Conservation (phyloP, 2,329 filamentous ascomycete genomes). For the Seiridium cupressi region DNA sequence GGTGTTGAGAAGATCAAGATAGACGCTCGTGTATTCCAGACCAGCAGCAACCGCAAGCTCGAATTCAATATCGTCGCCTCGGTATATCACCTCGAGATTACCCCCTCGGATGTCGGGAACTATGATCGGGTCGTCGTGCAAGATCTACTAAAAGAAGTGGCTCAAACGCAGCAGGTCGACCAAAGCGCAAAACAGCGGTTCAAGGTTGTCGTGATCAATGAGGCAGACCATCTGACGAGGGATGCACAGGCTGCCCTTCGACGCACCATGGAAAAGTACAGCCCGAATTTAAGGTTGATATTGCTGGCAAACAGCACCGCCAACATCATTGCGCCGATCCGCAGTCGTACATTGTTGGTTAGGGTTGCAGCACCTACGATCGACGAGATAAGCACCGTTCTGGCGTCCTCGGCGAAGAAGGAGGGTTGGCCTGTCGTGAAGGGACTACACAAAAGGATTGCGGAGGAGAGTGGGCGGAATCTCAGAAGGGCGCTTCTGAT, state of each 20-base stretch:
- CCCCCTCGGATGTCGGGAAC: constrained; percentile 91
- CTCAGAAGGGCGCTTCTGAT: constrained; percentile 87
- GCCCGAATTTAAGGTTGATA: constrained; percentile 88
- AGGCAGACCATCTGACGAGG: constrained; percentile 89
- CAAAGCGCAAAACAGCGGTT: constrained; percentile 85
- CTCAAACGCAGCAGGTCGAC: constrained; percentile 99
- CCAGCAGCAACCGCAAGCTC: constrained; percentile 90
- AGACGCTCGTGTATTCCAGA: constrained; percentile 94
- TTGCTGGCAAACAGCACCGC: constrained; percentile 93
- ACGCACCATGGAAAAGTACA: constrained; percentile 99
- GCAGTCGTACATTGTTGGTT: constrained; percentile 86
- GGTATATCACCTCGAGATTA: constrained; percentile 97
- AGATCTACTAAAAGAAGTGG: constrained; percentile 94
- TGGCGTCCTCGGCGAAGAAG: constrained; percentile 69
- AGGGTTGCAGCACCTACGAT: constrained; percentile 87
- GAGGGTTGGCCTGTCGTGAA: constrained; percentile 80
- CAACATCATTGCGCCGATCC: constrained; percentile 98
- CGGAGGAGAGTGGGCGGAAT: constrained; percentile 87
- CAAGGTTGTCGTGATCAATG: constrained; percentile 99
- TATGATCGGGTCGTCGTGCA: constrained; percentile 96
- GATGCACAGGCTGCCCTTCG: constrained; percentile 94
- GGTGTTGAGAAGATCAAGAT: constrained; percentile 99
- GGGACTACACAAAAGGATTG: constrained; percentile 79
- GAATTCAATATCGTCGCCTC: constrained; percentile 99
- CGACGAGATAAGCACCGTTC: constrained; percentile 76